phyloP scores from a whole-genome alignment of 805 yeast species.

The Zygotorulaspora danielsina region DNA sequence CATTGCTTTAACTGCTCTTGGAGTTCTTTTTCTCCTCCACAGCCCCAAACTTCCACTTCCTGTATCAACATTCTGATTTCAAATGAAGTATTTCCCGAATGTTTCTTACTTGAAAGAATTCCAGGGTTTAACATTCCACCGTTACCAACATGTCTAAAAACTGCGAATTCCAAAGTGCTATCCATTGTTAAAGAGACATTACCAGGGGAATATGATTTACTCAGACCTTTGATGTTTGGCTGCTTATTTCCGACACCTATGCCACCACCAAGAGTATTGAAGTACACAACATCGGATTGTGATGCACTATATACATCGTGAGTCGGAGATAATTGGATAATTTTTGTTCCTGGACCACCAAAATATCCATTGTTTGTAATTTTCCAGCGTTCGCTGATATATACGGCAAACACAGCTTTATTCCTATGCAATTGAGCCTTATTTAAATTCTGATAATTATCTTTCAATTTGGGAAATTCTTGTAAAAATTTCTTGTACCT shows the following conservation, averaged over 20 bases:
- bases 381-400: constrained; percentile 71
- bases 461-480: constrained; percentile 44
- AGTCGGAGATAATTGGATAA: constrained; percentile 65
- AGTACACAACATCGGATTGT: constrained; percentile 48
- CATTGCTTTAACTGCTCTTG: constrained; percentile 71
- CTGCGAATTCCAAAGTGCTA: constrained; percentile 71
- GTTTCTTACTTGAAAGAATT: constrained; percentile 16
- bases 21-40: constrained; percentile 74
- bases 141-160: constrained; percentile 62
- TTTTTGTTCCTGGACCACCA: constrained; percentile 55
- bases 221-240: constrained; percentile 48
- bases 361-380: constrained; percentile 65
- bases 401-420: constrained; percentile 59
- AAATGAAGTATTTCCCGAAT: constrained; percentile 33
- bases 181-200: constrained; percentile 78
- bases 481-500: constrained; percentile 50
- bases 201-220: constrained; percentile 56
- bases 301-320: constrained; percentile 50
- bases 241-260: constrained; percentile 76
- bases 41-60: constrained; percentile 88
- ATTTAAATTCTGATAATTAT: constrained; percentile 25
- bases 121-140: constrained; percentile 49
- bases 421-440: constrained; percentile 27
- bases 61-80: constrained; percentile 70
- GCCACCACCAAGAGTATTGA: constrained; percentile 72